phyloP scores from a whole-genome alignment of 345 rosid genomes.

The Cardamine resedifolia region DNA sequence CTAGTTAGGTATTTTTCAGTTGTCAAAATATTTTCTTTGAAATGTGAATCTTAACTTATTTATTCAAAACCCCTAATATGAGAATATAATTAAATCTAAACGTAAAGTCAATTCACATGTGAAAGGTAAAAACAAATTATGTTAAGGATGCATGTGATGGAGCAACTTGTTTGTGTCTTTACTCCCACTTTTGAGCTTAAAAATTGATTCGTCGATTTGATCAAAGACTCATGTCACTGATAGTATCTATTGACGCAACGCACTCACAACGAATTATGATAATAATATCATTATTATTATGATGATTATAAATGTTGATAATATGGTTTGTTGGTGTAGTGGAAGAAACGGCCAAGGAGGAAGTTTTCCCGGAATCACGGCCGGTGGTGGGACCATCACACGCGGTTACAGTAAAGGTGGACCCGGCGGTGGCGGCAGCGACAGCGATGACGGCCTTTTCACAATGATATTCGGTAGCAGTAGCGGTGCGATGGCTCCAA shows the following conservation, averaged over 20 bases:
- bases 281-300: background rate
- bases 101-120: conserved; percentile 16
- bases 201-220: conserved; percentile 32
- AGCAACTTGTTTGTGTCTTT: conserved; percentile 29
- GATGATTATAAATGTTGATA: conserved; percentile 20
- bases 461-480: conserved; percentile 73
- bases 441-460: conserved; percentile 45
- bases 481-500: conserved; percentile 37
- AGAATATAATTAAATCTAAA: background rate
- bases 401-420: conserved; percentile 52
- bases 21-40: background rate
- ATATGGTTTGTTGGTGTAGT: conserved; percentile 30
- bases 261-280: background rate
- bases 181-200: conserved; percentile 25
- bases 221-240: conserved; percentile 20
- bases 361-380: conserved; percentile 29
- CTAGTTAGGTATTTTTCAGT: background rate
- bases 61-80: background rate
- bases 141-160: conserved; percentile 32
- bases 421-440: conserved; percentile 39
- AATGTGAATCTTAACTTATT: background rate
- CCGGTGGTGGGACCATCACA: conserved; percentile 43
- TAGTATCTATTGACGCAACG: conserved; percentile 15
- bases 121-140: background rate
- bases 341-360: conserved; percentile 49